These are phyloP conservation scores for Globisporangium paroecandrum DNA, from an alignment of 352 stramenopile genomes.

Conservation along the genomic window DNA sequence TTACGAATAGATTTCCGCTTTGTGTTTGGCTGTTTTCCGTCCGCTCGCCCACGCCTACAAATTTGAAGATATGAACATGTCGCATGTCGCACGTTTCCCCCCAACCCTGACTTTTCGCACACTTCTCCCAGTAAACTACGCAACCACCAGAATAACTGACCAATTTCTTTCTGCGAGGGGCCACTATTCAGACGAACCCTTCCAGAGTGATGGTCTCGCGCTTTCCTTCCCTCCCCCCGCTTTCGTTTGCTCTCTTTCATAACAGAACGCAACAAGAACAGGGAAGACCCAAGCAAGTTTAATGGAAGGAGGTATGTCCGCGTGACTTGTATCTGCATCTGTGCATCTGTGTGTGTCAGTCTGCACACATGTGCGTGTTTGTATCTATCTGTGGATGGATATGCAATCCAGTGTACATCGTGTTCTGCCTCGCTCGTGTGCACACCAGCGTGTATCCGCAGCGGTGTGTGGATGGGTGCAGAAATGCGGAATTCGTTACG, in stretches of 20 bases:
- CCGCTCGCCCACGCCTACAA: conserved; percentile 6
- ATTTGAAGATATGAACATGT: background rate
- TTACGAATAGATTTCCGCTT: conserved; percentile 4
- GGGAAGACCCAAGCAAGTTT: conserved; percentile 25
- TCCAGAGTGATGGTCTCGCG: conserved; percentile 5
- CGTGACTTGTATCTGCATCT: background rate
- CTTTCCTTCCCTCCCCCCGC: conserved; percentile 5
- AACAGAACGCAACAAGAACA: conserved; percentile 31
- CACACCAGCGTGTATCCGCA: background rate
- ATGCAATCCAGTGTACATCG: no score
- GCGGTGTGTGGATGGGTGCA: background rate
- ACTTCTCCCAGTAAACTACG: conserved; percentile 3
- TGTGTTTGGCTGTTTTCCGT: conserved; percentile 2
- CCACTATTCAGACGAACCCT: conserved; percentile 3
- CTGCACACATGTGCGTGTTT: background rate
- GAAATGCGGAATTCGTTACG: conserved; percentile 4
- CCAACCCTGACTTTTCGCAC: background rate
- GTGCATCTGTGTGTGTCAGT: background rate
- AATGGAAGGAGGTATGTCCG: conserved; percentile 39
- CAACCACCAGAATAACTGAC: conserved; percentile 11
- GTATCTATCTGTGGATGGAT: background rate
- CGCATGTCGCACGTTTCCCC: background rate
- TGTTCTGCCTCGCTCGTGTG: background rate
- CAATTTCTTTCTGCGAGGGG: conserved; percentile 5
- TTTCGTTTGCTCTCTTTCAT: conserved; percentile 9